A percentile compares a stretch with the other conserved stretches of the same genome.
Evolutionary conservation across 2,329 filamentous ascomycete species (phyloP).

Genomic region (Verticillium tricorpus): DNA sequence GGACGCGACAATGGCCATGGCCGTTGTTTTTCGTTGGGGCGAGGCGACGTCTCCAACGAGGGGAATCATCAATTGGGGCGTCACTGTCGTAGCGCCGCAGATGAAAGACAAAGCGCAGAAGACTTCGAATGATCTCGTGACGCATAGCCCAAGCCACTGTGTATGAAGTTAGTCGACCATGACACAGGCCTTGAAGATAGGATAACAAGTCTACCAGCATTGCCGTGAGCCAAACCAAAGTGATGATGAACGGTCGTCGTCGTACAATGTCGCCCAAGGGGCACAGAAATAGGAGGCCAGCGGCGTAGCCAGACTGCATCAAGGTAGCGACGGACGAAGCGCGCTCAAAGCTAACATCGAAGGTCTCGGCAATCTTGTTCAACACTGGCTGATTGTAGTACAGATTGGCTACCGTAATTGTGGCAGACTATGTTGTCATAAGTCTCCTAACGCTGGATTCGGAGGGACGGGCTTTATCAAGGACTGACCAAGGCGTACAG

Average conservation of each 20-base stretch:
- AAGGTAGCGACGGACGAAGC: constrained; percentile 67
- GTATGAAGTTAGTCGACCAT: neutral
- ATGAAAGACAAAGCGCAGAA: constrained; percentile 71
- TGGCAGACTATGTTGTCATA: constrained; percentile 35
- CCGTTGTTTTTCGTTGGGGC: constrained; percentile 59
- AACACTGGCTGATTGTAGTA: constrained; percentile 81
- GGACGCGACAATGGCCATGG: constrained; percentile 69
- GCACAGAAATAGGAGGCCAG: constrained; percentile 68
- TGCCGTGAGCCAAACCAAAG: constrained; percentile 63
- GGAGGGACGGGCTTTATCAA: neutral
- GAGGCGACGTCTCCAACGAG: constrained; percentile 76
- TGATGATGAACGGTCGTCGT: constrained; percentile 65
- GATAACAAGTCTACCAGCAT: constrained; percentile 50
- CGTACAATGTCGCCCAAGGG: constrained; percentile 68
- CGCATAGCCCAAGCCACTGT: constrained; percentile 64
- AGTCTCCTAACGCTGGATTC: neutral
- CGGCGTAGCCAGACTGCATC: constrained; percentile 75
- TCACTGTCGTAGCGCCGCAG: constrained; percentile 73
- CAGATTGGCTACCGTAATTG: constrained; percentile 73
- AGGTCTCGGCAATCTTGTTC: constrained; percentile 68
- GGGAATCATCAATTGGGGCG: constrained; percentile 75
- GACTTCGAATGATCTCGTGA: constrained; percentile 58
- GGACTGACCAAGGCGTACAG: constrained; percentile 59
- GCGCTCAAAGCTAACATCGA: constrained; percentile 64
- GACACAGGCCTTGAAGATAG: neutral